A percentile compares a stretch with the other conserved stretches of the same genome.
phyloP scores from a whole-genome alignment of 2,329 filamentous ascomycete species.

The Ophiostoma ulmi region DNA sequence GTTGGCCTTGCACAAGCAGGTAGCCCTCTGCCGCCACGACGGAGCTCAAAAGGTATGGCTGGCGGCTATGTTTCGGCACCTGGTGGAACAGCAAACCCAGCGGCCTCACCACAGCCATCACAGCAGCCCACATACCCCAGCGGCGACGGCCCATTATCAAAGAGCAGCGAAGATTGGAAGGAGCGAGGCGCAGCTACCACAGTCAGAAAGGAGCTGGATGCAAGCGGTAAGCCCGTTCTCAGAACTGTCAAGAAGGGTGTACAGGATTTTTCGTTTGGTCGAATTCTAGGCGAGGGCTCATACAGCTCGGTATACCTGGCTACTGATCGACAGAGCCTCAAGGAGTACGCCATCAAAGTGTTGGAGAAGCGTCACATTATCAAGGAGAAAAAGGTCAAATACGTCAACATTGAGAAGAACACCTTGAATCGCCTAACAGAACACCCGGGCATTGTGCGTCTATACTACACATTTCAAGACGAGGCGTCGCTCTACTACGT shows the following conservation, averaged over 20 bases:
- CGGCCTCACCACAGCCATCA: not conserved
- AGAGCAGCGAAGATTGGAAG: conserved; percentile 88
- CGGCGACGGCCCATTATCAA: conserved; percentile 22
- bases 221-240: conserved; percentile 73
- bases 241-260: conserved; percentile 94
- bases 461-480: conserved; percentile 99
- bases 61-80: conserved; percentile 43
- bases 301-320: conserved; percentile 95
- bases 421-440: conserved; percentile 93
- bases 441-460: conserved; percentile 88
- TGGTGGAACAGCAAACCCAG: not conserved
- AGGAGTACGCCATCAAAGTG: conserved; percentile 97
- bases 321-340: conserved; percentile 86
- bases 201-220: conserved; percentile 76
- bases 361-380: conserved; percentile 98
- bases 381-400: conserved; percentile 99
- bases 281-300: conserved; percentile 87
- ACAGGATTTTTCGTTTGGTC: conserved; percentile 90
- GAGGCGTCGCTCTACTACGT: conserved; percentile 96
- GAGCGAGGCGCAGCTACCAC: conserved; percentile 87
- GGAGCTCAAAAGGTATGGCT: conserved; percentile 67
- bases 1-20: conserved; percentile 47
- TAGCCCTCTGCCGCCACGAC: conserved; percentile 65
- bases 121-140: conserved; percentile 28
- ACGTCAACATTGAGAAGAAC: conserved; percentile 99